Evolutionary conservation across 129 eudicot species (phyloP).

Genomic region (Kitagawia praeruptora): DNA sequence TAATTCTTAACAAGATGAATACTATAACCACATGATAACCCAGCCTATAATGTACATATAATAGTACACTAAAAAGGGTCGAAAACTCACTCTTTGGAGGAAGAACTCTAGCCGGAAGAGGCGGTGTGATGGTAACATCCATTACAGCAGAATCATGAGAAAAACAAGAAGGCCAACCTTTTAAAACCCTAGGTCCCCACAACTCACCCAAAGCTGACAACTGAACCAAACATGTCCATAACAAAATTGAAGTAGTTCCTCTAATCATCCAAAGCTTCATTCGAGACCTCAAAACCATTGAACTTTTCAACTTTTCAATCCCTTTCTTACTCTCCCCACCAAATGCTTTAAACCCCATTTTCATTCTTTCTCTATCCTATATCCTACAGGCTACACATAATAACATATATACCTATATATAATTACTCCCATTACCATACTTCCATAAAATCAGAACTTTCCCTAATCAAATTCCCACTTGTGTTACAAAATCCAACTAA

Average conservation of each 20-base stretch:
- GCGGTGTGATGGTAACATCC: slow-evolving; percentile 34
- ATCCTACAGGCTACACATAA: slow-evolving; percentile 40
- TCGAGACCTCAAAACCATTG: slow-evolving; percentile 47
- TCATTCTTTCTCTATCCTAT: slow-evolving; percentile 21
- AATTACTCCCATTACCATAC: slow-evolving; percentile 13
- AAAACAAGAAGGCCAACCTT: slow-evolving; percentile 72
- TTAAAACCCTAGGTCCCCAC: slow-evolving; percentile 75
- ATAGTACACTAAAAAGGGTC: background rate
- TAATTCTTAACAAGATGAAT: too few relatives aligned
- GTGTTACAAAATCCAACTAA: background rate
- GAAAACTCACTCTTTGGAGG: slow-evolving; percentile 79
- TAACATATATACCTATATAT: slow-evolving; percentile 19
- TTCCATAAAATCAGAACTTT: slow-evolving; percentile 11
- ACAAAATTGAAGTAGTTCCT: slow-evolving; percentile 53
- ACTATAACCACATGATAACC: background rate
- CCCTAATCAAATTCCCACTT: background rate
- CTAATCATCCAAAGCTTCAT: slow-evolving; percentile 82
- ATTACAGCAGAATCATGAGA: slow-evolving; percentile 31
- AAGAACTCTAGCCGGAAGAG: slow-evolving; percentile 49
- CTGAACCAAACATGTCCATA: slow-evolving; percentile 90
- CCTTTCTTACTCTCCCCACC: slow-evolving; percentile 39
- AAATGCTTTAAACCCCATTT: slow-evolving; percentile 54
- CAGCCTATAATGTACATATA: background rate
- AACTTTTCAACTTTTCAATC: slow-evolving; percentile 46
- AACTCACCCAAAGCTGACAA: slow-evolving; percentile 61